Evolutionary conservation across 495 filamentous ascomycete species (phyloP), one percentile per base, ranked within the genome.

Genomic region (Neurospora sublineolata): DNA sequence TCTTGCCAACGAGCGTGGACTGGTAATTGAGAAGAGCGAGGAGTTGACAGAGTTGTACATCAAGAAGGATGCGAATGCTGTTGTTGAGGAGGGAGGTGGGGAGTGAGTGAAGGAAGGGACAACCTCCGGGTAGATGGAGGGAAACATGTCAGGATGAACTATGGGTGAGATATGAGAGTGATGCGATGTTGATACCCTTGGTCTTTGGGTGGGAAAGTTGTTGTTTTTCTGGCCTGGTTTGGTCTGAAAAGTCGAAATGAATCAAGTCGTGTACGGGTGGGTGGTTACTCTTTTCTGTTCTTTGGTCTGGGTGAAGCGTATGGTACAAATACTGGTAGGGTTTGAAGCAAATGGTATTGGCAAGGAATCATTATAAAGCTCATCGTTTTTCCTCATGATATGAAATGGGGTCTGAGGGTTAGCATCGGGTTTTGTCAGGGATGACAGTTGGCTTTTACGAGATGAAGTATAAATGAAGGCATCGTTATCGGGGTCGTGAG

Each of bases 1-100:
- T 82, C 76, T 99, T 76, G 96, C 96, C 68, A 99, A 99, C 81
- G 96, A 99, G 80, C 96, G 97, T 82, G 96, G 96, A 6, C 85
- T 99, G 69, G 85, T 91, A 14, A 88, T 90, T 68, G 83, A 86
- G 73, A 88, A 88, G 77, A 86, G 85, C 40, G 82, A 84, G 20
- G 84, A 81, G 68, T 77, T 90, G 75, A 81, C 83, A 20, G 88
- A 90, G 77, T 75, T 90, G 75, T 79, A 82, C 58, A 89, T 90
- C 41, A 76, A 80, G 39, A 88, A 84, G 79, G 88, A 90, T 74
- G 83, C 81, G 76, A 82, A 78, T 4, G 88, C 87, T 0, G 86
- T 86, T 77, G 83, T 87, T 72, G 82, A 80, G 0, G 80, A 80
- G 37, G 82, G 79, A 9, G 82, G 71, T 30, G 46, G 11, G 11